Percentiles rank a stretch among this genome's conserved stretches.
Conservation (phyloP, 345 rosid genomes). For the Gossypium rotundifolium region DNA sequence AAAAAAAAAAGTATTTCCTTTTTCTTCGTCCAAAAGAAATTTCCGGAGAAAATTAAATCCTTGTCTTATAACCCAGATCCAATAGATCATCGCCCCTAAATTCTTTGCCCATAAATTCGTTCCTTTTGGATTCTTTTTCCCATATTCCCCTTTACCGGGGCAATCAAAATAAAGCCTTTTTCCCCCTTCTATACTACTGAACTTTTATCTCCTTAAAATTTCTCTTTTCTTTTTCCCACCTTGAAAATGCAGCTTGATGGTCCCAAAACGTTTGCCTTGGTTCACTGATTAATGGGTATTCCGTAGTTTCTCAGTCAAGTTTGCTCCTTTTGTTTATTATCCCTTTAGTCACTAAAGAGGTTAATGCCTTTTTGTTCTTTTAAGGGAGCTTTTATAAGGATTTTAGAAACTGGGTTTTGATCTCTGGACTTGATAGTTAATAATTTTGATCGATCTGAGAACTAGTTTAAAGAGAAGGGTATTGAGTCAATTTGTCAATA, state of each 20-base stretch:
- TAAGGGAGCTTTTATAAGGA: not conserved
- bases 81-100: constrained; percentile 12
- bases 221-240: not conserved
- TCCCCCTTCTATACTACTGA: not conserved
- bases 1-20: not conserved
- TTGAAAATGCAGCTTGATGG: constrained; percentile 21
- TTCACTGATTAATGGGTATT: constrained; percentile 19
- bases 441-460: constrained; percentile 25
- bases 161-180: not conserved
- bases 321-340: constrained; percentile 3
- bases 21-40: constrained; percentile 10
- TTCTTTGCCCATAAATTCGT: constrained; percentile 24
- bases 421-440: constrained; percentile 1
- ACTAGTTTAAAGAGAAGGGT: constrained; percentile 14
- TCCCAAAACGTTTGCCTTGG: not conserved
- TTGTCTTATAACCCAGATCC: constrained; percentile 35
- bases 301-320: constrained; percentile 19
- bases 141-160: not conserved
- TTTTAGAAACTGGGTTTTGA: constrained; percentile 12
- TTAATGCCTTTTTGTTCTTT: not conserved
- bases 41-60: constrained; percentile 21
- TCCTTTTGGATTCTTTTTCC: constrained; percentile 13
- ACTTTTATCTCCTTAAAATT: not conserved
- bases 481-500: constrained; percentile 19
- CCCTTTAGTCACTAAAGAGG: not conserved